A percentile compares a stretch with the other conserved stretches of the same genome.
Evolutionary conservation across 768 basidiomycete species (phyloP).

Genomic region (Baorangia bicolor): DNA sequence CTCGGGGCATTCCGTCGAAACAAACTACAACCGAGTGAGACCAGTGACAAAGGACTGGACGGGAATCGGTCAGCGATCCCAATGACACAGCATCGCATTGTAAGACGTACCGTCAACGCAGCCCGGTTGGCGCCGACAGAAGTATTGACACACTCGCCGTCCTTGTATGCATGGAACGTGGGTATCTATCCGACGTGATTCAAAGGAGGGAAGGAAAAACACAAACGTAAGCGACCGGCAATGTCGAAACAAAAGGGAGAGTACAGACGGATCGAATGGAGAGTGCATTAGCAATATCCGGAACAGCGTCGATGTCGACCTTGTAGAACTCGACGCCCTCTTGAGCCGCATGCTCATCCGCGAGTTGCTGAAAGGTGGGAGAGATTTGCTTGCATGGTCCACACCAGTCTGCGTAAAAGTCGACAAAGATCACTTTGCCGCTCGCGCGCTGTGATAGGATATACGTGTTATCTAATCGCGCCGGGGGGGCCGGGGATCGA

Average conservation of each 20-base stretch:
- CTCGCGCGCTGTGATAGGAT: background rate
- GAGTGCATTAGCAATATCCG: conserved; percentile 48
- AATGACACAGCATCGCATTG: background rate
- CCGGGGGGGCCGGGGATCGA: background rate
- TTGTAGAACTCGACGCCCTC: conserved; percentile 60
- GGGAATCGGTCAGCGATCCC: background rate
- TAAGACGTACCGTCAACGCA: conserved; percentile 1
- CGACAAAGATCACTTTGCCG: conserved; percentile 13
- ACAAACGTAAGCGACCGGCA: background rate
- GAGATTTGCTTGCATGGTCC: conserved; percentile 18
- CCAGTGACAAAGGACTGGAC: background rate
- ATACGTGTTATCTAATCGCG: background rate
- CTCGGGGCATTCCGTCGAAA: too few species aligned
- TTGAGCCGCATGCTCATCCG: background rate
- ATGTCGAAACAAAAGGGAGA: background rate
- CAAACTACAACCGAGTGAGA: background rate
- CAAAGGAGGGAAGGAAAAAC: too few species aligned
- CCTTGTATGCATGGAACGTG: conserved; percentile 12
- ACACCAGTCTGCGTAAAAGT: conserved; percentile 24
- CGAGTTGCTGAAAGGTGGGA: conserved; percentile 9
- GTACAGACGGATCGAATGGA: conserved; percentile 53
- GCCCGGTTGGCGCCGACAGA: background rate
- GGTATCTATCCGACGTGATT: conserved; percentile 20
- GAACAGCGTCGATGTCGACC: conserved; percentile 62
- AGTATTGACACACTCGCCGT: background rate